Evolutionary conservation across 179 eudicot genomes (phyloP).

Genomic region (Beta corolliflora): DNA sequence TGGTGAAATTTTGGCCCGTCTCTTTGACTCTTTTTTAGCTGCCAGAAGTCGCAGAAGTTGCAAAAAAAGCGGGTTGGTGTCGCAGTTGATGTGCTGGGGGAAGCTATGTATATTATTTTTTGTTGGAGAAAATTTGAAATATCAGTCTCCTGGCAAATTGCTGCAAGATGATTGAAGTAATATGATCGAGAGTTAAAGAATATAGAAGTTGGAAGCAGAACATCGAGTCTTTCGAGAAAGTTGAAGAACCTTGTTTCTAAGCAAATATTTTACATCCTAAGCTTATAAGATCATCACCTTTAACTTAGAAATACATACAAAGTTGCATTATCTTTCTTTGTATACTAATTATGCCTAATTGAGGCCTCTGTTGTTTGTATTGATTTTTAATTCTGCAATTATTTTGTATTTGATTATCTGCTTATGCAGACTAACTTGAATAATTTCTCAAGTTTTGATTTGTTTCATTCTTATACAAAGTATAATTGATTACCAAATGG

Average conservation of each 20-base stretch:
- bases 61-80: background rate
- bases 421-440: background rate
- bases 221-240: background rate
- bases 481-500: background rate
- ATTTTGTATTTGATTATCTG: too few relatives aligned
- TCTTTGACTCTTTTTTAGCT: background rate
- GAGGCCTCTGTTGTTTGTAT: conserved; percentile 9
- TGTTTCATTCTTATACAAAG: background rate
- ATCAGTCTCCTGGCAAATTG: background rate
- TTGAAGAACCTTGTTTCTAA: background rate
- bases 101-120: background rate
- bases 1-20: background rate
- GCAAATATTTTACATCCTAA: background rate
- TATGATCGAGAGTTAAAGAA: background rate
- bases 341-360: background rate
- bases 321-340: background rate
- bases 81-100: too few relatives aligned
- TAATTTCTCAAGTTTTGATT: background rate
- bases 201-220: background rate
- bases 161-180: background rate
- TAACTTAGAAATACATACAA: background rate
- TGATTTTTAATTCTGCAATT: too few relatives aligned
- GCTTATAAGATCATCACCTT: background rate
- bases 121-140: background rate
- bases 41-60: background rate